Percentiles rank a stretch among this genome's conserved stretches.
Conservation (phyloP, 1,139 yeast genomes). For the Debaryomyces sp. region DNA sequence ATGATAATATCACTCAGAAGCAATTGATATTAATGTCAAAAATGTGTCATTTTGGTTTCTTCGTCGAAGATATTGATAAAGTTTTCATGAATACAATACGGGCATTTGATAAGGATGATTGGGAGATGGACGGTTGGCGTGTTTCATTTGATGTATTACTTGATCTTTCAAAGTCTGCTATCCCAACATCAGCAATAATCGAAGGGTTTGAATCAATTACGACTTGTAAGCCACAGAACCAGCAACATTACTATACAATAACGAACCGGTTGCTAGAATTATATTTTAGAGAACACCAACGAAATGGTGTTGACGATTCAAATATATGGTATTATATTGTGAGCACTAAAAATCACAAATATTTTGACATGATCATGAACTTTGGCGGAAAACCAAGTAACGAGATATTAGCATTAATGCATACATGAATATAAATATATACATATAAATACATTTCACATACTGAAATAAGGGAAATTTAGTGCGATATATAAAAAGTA, state of each 20-base stretch:
- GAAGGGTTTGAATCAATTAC: slow-evolving; percentile 3
- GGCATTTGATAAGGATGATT: not conserved
- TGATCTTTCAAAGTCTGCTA: not conserved
- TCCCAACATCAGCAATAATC: not conserved
- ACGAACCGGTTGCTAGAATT: not conserved
- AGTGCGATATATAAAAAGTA: not conserved
- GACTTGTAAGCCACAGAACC: not conserved
- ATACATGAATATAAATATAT: slow-evolving; percentile 1
- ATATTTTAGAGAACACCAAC: not conserved
- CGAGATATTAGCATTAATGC: slow-evolving; percentile 14
- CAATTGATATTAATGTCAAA: not conserved
- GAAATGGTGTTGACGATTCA: slow-evolving; percentile 8
- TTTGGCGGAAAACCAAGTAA: slow-evolving; percentile 19
- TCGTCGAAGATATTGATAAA: not conserved
- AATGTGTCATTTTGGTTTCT: slow-evolving; percentile 4
- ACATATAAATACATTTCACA: slow-evolving; percentile 2
- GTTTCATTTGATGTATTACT: not conserved
- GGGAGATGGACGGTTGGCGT: not conserved
- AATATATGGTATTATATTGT: slow-evolving; percentile 24
- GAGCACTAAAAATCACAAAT: slow-evolving; percentile 18
- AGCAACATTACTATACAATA: not conserved
- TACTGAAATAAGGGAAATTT: not conserved
- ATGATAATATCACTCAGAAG: not conserved
- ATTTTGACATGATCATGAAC: slow-evolving; percentile 22
- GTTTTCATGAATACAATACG: not conserved